phyloP scores from a whole-genome alignment of 345 rosid genomes.

The Citropsis articulata region DNA sequence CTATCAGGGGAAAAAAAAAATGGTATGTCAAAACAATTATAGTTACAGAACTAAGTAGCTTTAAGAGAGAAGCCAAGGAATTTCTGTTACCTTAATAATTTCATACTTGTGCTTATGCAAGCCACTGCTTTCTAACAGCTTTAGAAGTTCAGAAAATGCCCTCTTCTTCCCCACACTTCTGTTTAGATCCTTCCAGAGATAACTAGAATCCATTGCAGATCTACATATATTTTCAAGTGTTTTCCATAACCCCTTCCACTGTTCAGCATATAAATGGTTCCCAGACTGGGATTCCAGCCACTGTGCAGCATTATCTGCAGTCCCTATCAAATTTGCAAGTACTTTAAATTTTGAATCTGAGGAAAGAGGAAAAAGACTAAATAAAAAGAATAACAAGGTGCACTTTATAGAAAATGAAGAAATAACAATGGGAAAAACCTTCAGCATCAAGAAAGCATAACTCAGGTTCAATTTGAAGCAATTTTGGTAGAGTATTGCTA shows the following conservation, averaged over 20 bases:
- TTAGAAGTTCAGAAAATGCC: conserved; percentile 67
- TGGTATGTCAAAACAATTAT: not conserved
- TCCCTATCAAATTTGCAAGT: conserved; percentile 33
- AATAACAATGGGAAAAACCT: conserved; percentile 36
- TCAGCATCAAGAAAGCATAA: conserved; percentile 28
- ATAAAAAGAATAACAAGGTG: not conserved
- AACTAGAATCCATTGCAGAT: conserved; percentile 46
- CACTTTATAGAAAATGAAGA: not conserved
- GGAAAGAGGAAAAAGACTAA: not conserved
- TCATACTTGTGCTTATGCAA: conserved; percentile 73
- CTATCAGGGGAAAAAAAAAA: conserved; percentile 30
- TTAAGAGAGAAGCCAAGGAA: conserved; percentile 16
- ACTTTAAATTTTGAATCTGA: not conserved
- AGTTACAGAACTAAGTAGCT: conserved; percentile 6
- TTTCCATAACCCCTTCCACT: conserved; percentile 52
- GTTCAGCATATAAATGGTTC: conserved; percentile 36
- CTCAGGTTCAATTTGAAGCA: conserved; percentile 32
- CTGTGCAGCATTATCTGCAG: conserved; percentile 15
- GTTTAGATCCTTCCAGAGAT: conserved; percentile 61
- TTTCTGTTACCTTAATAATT: conserved; percentile 50
- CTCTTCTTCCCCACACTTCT: conserved; percentile 62
- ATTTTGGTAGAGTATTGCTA: conserved; percentile 27
- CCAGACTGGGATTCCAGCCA: conserved; percentile 22
- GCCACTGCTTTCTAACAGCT: conserved; percentile 70
- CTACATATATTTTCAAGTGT: conserved; percentile 51